A percentile compares a stretch with the other conserved stretches of the same genome.
Conservation (phyloP, 2,329 filamentous ascomycete genomes). For the Phoma herbarum region DNA sequence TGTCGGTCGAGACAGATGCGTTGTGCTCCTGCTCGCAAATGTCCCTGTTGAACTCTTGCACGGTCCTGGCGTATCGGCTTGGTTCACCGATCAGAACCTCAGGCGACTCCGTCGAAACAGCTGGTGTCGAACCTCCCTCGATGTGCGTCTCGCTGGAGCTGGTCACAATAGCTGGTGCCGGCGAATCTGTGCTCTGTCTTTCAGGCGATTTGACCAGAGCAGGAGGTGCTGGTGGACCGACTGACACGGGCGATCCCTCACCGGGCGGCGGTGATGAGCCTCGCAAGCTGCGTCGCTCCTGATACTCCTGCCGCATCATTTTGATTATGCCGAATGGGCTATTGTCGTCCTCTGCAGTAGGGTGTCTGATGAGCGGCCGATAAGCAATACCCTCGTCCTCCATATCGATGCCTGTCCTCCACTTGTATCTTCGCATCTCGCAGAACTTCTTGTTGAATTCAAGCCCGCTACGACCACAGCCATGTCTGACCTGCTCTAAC, state of each 20-base stretch:
- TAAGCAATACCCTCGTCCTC: background rate
- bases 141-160: background rate
- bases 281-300: background rate
- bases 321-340: background rate
- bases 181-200: background rate
- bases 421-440: background rate
- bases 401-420: background rate
- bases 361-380: background rate
- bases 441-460: background rate
- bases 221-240: background rate
- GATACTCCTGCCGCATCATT: background rate
- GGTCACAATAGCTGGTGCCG: background rate
- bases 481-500: background rate
- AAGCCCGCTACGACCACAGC: constrained; percentile 1
- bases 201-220: background rate
- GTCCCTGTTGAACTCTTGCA: background rate
- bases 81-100: background rate
- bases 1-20: background rate
- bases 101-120: background rate
- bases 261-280: background rate
- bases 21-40: background rate
- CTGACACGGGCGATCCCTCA: background rate
- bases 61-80: background rate
- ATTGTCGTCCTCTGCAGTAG: background rate
- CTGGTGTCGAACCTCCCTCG: background rate